Conservation (phyloP, 2,329 filamentous ascomycete genomes). For the Ascocoryne sarcoides region DNA sequence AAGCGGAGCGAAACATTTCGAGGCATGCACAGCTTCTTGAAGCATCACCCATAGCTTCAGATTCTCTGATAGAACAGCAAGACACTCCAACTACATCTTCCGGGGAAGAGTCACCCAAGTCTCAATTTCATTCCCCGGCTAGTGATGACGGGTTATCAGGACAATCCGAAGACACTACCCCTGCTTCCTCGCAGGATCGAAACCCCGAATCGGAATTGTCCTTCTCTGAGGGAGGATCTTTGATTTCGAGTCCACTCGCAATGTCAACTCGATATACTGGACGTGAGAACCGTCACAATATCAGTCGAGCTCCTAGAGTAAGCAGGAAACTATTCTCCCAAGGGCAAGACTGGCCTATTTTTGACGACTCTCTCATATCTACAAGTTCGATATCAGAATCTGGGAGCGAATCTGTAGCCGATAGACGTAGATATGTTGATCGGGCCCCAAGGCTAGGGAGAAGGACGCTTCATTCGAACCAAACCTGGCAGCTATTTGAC, state of each 20-base stretch:
- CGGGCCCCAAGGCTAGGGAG: constrained; percentile 14
- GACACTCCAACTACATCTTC: neutral
- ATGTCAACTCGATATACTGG: neutral
- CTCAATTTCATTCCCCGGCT: too few species aligned
- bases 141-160: too few species aligned
- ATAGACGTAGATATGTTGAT: constrained; percentile 10
- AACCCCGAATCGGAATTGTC: neutral
- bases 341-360: constrained; percentile 8
- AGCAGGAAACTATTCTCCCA: constrained; percentile 7
- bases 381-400: constrained; percentile 5
- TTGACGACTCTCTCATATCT: constrained; percentile 10
- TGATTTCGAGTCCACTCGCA: neutral
- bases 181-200: too few species aligned
- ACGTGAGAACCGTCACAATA: neutral
- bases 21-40: neutral
- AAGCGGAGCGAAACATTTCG: too few species aligned
- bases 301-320: constrained; percentile 6
- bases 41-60: neutral
- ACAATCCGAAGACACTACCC: neutral
- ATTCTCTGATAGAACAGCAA: neutral
- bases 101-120: neutral
- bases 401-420: constrained; percentile 1
- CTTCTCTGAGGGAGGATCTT: neutral
- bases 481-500: constrained; percentile 18
- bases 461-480: constrained; percentile 13